Percentiles rank a stretch among this genome's conserved stretches.
These are phyloP conservation scores for Kandelia obovata DNA, from an alignment of 345 rosid species.

Conservation along the genomic window DNA sequence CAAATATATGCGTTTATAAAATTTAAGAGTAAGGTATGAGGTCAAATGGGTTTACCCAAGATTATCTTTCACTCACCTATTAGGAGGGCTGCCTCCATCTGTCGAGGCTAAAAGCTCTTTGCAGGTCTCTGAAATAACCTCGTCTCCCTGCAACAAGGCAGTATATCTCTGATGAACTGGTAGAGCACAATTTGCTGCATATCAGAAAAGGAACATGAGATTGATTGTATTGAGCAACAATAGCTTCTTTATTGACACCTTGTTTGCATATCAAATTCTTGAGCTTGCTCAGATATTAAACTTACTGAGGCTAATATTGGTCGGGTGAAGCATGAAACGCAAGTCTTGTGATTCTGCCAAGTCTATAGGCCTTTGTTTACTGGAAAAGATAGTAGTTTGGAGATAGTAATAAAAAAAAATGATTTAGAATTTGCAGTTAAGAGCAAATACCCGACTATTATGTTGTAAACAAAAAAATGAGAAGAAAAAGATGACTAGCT, in stretches of 20 bases:
- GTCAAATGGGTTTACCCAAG: slow-evolving; percentile 10
- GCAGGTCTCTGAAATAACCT: slow-evolving; percentile 29
- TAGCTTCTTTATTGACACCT: not conserved
- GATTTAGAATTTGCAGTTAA: slow-evolving; percentile 18
- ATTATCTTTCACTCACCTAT: slow-evolving; percentile 28
- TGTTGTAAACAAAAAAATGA: not conserved
- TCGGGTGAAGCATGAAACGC: slow-evolving; percentile 64
- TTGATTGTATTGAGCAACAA: slow-evolving; percentile 9
- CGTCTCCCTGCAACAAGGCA: slow-evolving; percentile 33
- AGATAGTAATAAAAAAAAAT: slow-evolving; percentile 6
- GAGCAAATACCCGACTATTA: not conserved
- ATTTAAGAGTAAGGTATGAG: not conserved
- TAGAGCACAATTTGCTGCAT: slow-evolving; percentile 46
- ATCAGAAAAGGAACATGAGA: slow-evolving; percentile 20
- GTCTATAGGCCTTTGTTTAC: slow-evolving; percentile 77
- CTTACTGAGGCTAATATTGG: slow-evolving; percentile 64
- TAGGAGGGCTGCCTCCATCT: slow-evolving; percentile 26
- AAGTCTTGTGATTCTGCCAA: slow-evolving; percentile 78
- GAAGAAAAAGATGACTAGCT: not conserved
- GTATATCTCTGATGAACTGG: slow-evolving; percentile 30
- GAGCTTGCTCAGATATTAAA: slow-evolving; percentile 7
- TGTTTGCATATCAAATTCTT: not conserved
- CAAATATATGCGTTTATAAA: not conserved
- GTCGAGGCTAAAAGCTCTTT: slow-evolving; percentile 24
- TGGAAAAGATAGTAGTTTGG: slow-evolving; percentile 27